Evolutionary conservation across 73 alveolate species (phyloP), one percentile per base, ranked within the genome.

Genomic region (Stentor roeselii): DNA sequence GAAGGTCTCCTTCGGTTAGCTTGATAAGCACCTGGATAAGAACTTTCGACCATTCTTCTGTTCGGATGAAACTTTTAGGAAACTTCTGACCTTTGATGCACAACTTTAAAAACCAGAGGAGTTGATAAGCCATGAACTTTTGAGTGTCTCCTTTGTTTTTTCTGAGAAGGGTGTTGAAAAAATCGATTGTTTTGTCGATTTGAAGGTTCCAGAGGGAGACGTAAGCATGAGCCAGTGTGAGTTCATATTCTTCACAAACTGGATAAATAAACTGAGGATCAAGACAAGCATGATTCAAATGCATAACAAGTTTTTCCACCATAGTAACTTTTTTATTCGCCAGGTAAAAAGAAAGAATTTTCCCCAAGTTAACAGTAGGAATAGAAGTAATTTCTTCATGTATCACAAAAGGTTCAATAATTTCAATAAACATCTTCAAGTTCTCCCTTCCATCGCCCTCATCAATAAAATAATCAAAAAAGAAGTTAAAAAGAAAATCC

Each of bases 171-270:
- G 32, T 34, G n/a, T 37, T 36, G 2, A 76, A 36, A 27, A 27
- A 27, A 21, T 37, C 59, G 14, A 76, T 27, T 15, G 84, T 78
- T 15, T 41, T 76, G 37, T 21, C 39, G 67, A 76, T 36, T 1
- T 21, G 6, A 6, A 11, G 67, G 21, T 50, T 50, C 6, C 30
- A 6, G 6, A 40, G 32, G 37, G n/a, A 21, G 2, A 76, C 39
- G 2, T 21, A 76, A 21, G 39, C 39, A 2, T 39, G 39, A 1
- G 84, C 60, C 6, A 67, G 14, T 76, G 39, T 6, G 32, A 76
- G 34, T 15, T 34, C 21, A 35, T 76, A 41, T 39, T 76, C 84
- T 39, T 76, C 84, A 76, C 84, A 76, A 35, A 41, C 39, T n/a
- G 60, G 84, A 1, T 36, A 27, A 14, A 76, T 32, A 14, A 21